Base-by-base conservation (phyloP, 768 basidiomycete species). In the Phallus indusiatus region DNA sequence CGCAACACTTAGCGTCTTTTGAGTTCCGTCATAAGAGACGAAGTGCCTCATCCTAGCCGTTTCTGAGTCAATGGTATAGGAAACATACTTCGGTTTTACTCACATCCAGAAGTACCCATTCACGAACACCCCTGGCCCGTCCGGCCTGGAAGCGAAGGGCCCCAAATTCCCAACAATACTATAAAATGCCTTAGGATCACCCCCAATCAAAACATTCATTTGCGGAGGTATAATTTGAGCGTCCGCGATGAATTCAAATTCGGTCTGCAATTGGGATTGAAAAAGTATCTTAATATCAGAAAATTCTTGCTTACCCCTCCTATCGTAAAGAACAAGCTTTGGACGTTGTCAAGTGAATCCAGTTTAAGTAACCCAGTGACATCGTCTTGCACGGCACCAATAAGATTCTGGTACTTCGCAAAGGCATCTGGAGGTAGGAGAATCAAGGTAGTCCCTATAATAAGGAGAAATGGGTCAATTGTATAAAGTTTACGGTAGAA, bases 161-260 rank as follows among this genome's bases (percentile, higher is more conserved):
- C 59, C 54, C 6, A 60, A 21, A 28, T 63, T 60, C 7, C n/a
- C 48, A 20, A 59, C 36, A 34, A 63, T 33, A 24, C 83, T 73
- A 63, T 84, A 85, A 62, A 85, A 84, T 56, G 69, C 68, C 64
- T 67, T 64, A 3, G 70, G 62, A 28, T 71, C 67, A 50, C 86
- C 86, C 57, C 84, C 83, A 14, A 88, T 75, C 35, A 71, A 69
- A 16, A 71, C 67, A 71, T 88, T 86, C 61, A 81, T 72, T 2
- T 73, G 65, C 51, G 81, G 80, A 0, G 84, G 85, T 82, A 84
- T 86, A 62, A 84, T 80, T 74, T 88, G 85, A 3, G 82, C 84
- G 64, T 85, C 83, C 14, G 81, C 67, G 2, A 80, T 82, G 57
- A 87, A 63, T 67, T 81, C 79, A 63, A 28, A 28, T 28, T 28